phyloP scores from a whole-genome alignment of 139 green algal species.

The Coelastrella sp. region DNA sequence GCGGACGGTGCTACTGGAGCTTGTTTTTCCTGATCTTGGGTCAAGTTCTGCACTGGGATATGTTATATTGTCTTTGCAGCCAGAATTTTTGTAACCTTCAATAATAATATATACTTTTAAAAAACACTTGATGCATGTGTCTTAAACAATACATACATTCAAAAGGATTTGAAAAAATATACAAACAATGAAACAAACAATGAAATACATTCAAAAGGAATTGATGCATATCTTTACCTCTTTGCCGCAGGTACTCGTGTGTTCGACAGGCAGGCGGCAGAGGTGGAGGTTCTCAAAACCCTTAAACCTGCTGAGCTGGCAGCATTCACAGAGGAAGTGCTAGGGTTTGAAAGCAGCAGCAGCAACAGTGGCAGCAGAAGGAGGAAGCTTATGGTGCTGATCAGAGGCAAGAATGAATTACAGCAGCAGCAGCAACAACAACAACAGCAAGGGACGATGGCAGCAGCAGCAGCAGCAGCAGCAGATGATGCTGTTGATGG shows the following conservation, averaged over 20 bases:
- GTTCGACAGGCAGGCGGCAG: slow-evolving; percentile 55
- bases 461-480: not conserved
- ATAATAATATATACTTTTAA: no score
- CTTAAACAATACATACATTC: no score
- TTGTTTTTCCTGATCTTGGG: no score
- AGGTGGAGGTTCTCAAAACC: slow-evolving; percentile 70
- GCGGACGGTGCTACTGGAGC: no score
- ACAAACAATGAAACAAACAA: no score
- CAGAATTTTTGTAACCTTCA: no score
- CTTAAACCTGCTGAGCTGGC: slow-evolving; percentile 69
- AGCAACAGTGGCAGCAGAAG: slow-evolving; percentile 10
- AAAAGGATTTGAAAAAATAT: no score
- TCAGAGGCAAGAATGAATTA: slow-evolving; percentile 2
- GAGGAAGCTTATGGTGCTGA: slow-evolving; percentile 12
- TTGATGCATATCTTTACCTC: not conserved
- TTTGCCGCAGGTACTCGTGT: slow-evolving; percentile 24
- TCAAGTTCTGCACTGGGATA: no score
- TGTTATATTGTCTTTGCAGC: no score
- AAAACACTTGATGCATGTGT: no score
- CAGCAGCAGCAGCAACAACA: slow-evolving; percentile 12
- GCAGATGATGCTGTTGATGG: not conserved
- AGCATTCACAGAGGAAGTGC: slow-evolving; percentile 61
- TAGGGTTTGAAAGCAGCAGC: slow-evolving; percentile 44
- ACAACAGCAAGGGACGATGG: not conserved
- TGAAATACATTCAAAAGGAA: no score